Conservation (phyloP, 2,329 filamentous ascomycete species). For the Xylariales sp. region DNA sequence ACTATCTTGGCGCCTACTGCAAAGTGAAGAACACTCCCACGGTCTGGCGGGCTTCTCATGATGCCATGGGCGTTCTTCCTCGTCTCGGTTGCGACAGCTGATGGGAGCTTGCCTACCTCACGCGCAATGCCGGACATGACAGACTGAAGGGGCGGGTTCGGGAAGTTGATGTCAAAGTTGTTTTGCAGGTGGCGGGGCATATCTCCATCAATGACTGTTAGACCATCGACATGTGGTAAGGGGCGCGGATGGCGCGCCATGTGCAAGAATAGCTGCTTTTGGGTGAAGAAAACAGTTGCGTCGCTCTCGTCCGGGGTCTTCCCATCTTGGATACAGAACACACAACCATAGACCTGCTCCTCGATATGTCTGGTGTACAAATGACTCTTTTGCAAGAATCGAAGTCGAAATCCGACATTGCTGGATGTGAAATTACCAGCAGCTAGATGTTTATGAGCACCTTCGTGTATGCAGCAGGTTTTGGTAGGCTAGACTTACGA, state of each 20-base stretch:
- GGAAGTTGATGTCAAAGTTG: constrained; percentile 51
- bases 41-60: constrained; percentile 40
- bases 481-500: constrained; percentile 29
- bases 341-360: constrained; percentile 49
- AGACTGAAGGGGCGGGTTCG: constrained; percentile 33
- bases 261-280: constrained; percentile 48
- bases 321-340: constrained; percentile 48
- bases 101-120: constrained; percentile 38
- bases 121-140: constrained; percentile 35
- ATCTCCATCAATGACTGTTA: constrained; percentile 45
- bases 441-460: constrained; percentile 26
- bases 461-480: neutral
- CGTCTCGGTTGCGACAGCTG: constrained; percentile 40
- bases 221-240: constrained; percentile 42
- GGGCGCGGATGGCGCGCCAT: constrained; percentile 50
- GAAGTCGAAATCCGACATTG: constrained; percentile 45
- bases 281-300: constrained; percentile 52
- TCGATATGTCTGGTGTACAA: constrained; percentile 44
- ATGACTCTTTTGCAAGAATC: constrained; percentile 54
- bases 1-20: constrained; percentile 44
- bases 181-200: constrained; percentile 37
- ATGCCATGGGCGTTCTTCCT: constrained; percentile 41
- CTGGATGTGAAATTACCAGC: constrained; percentile 42
- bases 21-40: constrained; percentile 40
- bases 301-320: constrained; percentile 49